These are phyloP conservation scores for Penium margaritaceum DNA, from an alignment of 139 green algal species.

Conservation along the genomic window DNA sequence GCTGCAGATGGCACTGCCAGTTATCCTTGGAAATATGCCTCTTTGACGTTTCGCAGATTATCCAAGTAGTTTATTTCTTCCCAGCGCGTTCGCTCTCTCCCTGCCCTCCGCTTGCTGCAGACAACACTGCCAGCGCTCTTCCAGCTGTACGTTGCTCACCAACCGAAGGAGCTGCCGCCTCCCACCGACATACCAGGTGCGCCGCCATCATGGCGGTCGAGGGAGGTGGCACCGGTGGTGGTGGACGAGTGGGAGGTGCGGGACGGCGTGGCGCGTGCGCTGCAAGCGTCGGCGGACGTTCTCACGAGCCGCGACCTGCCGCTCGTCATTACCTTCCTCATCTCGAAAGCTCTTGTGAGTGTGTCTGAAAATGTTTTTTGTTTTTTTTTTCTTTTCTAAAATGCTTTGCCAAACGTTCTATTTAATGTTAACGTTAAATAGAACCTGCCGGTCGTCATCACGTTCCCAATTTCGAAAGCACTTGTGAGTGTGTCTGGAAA, in stretches of 20 bases:
- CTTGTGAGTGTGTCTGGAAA: no score
- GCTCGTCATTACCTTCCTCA: conserved; percentile 71
- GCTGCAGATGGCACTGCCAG: background rate
- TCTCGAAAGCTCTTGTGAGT: conserved; percentile 62
- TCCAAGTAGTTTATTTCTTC: background rate
- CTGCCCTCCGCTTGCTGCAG: background rate
- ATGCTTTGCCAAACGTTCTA: no score
- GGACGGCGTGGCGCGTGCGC: conserved; percentile 58
- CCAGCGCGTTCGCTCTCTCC: no score
- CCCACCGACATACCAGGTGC: no score
- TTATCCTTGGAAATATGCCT: background rate
- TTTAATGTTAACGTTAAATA: no score
- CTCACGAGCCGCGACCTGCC: conserved; percentile 57
- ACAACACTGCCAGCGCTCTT: conserved; percentile 32
- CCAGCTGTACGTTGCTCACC: conserved; percentile 29
- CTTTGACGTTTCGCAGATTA: background rate
- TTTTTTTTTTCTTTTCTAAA: no score
- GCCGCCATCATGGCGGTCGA: no score
- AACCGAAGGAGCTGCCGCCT: background rate
- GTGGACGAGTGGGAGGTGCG: conserved; percentile 32
- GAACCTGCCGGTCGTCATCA: no score
- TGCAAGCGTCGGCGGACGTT: conserved; percentile 52
- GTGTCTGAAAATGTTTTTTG: no score
- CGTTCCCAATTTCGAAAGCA: no score
- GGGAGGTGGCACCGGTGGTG: no score